Evolutionary conservation across 441 rosid species (phyloP).

Genomic region (California macrophylla): DNA sequence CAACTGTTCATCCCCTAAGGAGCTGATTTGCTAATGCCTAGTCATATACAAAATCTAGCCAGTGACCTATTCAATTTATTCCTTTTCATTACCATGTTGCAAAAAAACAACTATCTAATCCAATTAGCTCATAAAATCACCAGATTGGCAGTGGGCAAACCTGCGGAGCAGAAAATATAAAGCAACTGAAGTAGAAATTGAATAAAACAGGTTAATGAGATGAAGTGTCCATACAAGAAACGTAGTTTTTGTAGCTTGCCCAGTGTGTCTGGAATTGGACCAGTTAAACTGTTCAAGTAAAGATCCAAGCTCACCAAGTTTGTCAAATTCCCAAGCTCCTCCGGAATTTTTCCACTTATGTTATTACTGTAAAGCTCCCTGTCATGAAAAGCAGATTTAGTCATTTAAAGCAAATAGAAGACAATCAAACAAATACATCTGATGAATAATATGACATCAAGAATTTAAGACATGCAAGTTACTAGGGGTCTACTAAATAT

Average conservation of each 20-base stretch:
- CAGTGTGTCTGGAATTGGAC: constrained; percentile 75
- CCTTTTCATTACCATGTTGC: neutral
- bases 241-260: constrained; percentile 74
- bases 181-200: neutral
- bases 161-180: neutral
- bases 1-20: neutral
- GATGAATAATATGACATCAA: neutral
- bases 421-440: neutral
- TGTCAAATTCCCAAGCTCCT: constrained; percentile 84
- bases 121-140: neutral
- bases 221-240: constrained; percentile 43
- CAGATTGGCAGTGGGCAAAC: neutral
- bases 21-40: neutral
- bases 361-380: constrained; percentile 91
- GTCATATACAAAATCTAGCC: neutral
- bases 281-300: constrained; percentile 77
- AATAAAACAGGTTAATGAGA: neutral
- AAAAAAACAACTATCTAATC: neutral
- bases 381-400: constrained; percentile 16
- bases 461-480: neutral
- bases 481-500: neutral
- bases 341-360: constrained; percentile 73
- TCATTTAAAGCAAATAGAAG: neutral
- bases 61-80: neutral
- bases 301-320: constrained; percentile 98